Conservation (phyloP, 805 yeast genomes). For the Ogataea trehalophila region DNA sequence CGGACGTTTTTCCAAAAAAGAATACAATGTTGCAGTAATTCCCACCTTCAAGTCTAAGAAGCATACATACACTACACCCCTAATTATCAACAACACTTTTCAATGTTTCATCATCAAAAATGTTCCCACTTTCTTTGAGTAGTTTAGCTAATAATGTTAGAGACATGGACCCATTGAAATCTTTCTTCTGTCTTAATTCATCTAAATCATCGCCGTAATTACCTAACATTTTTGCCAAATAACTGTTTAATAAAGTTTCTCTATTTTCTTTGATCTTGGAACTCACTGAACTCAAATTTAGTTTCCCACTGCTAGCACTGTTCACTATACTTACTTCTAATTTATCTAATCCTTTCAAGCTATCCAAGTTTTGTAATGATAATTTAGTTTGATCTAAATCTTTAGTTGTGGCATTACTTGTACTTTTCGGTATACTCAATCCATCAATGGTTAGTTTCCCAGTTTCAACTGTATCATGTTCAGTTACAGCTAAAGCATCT, state of each 20-base stretch:
- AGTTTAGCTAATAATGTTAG: constrained; percentile 52
- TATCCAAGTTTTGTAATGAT: constrained; percentile 3
- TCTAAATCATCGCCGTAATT: constrained; percentile 60
- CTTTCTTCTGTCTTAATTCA: constrained; percentile 55
- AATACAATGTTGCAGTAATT: neutral
- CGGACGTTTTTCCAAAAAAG: neutral
- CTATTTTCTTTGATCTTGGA: constrained; percentile 27
- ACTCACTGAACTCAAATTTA: constrained; percentile 28
- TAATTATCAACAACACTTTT: constrained; percentile 16
- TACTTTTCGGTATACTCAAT: constrained; percentile 9
- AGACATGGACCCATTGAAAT: constrained; percentile 51
- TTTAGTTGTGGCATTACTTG: constrained; percentile 10
- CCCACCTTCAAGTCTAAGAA: neutral
- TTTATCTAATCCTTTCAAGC: constrained; percentile 5
- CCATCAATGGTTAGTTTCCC: constrained; percentile 26
- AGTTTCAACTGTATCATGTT: constrained; percentile 12
- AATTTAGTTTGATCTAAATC: constrained; percentile 14
- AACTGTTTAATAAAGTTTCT: constrained; percentile 43
- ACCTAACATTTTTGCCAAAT: constrained; percentile 49
- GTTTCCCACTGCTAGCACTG: constrained; percentile 5
- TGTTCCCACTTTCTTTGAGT: constrained; percentile 52
- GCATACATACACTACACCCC: too few relatives aligned
- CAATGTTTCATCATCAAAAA: constrained; percentile 52
- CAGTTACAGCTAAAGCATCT: neutral
- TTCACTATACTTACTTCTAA: neutral